Evolutionary conservation across 2,329 filamentous ascomycete genomes (phyloP).

Genomic region (Diaporthe humulicola): DNA sequence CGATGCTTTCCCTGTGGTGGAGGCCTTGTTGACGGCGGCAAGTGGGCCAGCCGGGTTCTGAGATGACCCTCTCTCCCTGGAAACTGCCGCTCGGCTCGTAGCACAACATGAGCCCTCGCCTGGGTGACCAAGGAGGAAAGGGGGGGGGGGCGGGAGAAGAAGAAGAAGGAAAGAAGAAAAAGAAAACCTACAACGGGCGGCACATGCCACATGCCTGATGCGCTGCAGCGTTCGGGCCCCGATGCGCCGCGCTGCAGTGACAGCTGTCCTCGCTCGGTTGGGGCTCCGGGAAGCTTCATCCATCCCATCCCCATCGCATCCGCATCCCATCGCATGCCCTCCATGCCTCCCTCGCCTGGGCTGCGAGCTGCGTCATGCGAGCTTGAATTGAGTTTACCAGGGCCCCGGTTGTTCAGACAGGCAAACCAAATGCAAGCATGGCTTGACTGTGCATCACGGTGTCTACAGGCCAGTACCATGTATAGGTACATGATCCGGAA

Average conservation of each 20-base stretch:
- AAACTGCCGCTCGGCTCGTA: constrained; percentile 10
- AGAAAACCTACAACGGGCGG: constrained; percentile 13
- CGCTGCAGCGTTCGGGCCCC: not conserved
- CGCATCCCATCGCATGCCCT: no score
- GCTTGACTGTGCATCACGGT: constrained; percentile 9
- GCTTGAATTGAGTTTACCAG: constrained; percentile 30
- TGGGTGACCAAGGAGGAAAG: not conserved
- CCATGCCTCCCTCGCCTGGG: not conserved
- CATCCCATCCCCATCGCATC: not conserved
- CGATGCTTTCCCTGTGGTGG: constrained; percentile 10
- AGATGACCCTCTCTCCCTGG: not conserved
- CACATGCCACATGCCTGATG: no score
- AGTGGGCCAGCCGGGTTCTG: not conserved
- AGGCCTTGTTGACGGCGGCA: not conserved
- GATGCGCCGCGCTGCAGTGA: constrained; percentile 11
- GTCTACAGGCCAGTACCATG: not conserved
- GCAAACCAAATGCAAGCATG: not conserved
- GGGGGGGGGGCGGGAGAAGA: no score
- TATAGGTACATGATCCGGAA: not conserved
- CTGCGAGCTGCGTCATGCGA: constrained; percentile 29
- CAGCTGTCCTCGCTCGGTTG: constrained; percentile 19
- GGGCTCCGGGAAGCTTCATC: constrained; percentile 18
- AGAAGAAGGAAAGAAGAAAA: not conserved
- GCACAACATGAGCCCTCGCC: not conserved
- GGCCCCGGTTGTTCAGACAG: constrained; percentile 13